Conservation (phyloP, 495 filamentous ascomycete genomes). For the Podospora tetraspora region DNA sequence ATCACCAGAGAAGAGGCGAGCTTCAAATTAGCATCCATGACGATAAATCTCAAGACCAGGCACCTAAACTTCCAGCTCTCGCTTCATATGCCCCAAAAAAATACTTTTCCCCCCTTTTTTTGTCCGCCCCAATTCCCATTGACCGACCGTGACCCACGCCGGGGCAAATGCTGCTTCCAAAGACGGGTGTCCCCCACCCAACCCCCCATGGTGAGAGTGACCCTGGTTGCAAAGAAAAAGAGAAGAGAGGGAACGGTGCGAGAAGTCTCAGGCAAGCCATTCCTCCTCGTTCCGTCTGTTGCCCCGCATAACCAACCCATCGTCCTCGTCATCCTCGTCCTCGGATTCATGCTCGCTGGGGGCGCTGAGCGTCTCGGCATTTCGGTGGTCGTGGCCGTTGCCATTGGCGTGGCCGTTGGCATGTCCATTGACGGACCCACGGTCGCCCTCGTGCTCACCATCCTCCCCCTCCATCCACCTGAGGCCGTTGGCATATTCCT, state of each 20-base stretch:
- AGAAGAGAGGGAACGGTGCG: not conserved
- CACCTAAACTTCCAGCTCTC: not conserved
- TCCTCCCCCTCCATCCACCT: slow-evolving; percentile 71
- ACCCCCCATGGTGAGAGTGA: not conserved
- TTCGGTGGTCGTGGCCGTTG: slow-evolving; percentile 9
- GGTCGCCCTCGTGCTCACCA: slow-evolving; percentile 26
- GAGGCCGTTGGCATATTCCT: slow-evolving; percentile 88
- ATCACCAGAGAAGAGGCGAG: not conserved
- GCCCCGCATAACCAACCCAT: slow-evolving; percentile 46
- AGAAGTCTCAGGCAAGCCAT: slow-evolving; percentile 39
- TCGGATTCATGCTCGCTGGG: slow-evolving; percentile 18
- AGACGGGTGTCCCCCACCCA: not conserved
- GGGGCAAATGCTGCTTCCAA: slow-evolving; percentile 1
- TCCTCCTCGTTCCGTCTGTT: slow-evolving; percentile 47
- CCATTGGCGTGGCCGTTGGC: slow-evolving; percentile 13
- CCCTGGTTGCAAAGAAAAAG: not conserved
- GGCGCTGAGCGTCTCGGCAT: slow-evolving; percentile 9
- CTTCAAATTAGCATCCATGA: not conserved
- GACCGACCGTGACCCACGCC: not conserved
- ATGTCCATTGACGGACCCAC: slow-evolving; percentile 17
- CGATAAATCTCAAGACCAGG: not conserved
- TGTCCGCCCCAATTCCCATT: slow-evolving; percentile 1
- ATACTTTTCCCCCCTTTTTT: not conserved
- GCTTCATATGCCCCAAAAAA: not conserved
- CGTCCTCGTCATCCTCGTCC: slow-evolving; percentile 31